phyloP scores from a whole-genome alignment of 805 yeast species.

The Phaffomyces antillensis region DNA sequence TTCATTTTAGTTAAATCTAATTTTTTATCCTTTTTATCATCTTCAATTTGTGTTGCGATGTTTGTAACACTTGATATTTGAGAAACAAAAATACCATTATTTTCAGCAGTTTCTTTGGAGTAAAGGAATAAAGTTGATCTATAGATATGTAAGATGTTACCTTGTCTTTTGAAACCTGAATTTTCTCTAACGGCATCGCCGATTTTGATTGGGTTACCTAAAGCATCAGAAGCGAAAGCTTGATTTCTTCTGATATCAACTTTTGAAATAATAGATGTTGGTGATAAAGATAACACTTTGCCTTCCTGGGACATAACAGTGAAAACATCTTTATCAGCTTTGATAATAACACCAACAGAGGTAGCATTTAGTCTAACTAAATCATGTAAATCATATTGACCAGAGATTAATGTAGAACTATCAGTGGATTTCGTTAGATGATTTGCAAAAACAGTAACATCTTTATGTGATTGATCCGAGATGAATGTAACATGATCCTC shows the following conservation, averaged over 20 bases:
- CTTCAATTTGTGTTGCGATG: slow-evolving; percentile 70
- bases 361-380: slow-evolving; percentile 82
- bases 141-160: slow-evolving; percentile 80
- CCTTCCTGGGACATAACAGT: slow-evolving; percentile 80
- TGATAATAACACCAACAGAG: slow-evolving; percentile 81
- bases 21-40: slow-evolving; percentile 29
- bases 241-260: slow-evolving; percentile 58
- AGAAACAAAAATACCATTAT: slow-evolving; percentile 86
- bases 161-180: slow-evolving; percentile 80
- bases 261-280: slow-evolving; percentile 77
- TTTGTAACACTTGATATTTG: slow-evolving; percentile 72
- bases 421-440: slow-evolving; percentile 90
- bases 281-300: slow-evolving; percentile 59
- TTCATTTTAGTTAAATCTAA: slow-evolving; percentile 82
- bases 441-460: slow-evolving; percentile 88
- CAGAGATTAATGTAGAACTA: slow-evolving; percentile 64
- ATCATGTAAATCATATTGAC: slow-evolving; percentile 81
- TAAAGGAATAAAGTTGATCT: slow-evolving; percentile 73
- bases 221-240: slow-evolving; percentile 77
- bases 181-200: slow-evolving; percentile 92
- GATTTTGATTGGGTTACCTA: slow-evolving; percentile 76
- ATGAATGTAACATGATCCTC: slow-evolving; percentile 85
- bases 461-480: slow-evolving; percentile 82
- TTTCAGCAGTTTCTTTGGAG: slow-evolving; percentile 72
- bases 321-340: slow-evolving; percentile 82